Base-by-base conservation (phyloP, 2,329 filamentous ascomycete genomes). In the Dothideomycetes sp. region DNA sequence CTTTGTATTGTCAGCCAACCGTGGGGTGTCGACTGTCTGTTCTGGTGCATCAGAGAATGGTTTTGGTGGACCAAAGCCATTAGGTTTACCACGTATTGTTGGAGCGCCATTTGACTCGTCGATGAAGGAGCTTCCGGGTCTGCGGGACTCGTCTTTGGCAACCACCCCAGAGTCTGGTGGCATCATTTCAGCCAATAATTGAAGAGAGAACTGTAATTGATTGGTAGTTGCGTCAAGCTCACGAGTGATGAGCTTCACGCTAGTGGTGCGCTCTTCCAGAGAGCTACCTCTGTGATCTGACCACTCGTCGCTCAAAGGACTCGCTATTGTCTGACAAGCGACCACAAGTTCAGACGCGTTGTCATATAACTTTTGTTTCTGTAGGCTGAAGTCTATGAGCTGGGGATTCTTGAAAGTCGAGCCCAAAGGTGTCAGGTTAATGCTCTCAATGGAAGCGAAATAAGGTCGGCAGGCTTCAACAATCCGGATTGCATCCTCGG, bases 281-380 rank as follows among this genome's bases (percentile, higher is more conserved):
- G 88, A 84, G 57, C 94, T 86, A 2, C 87, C 86, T 30, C 87
- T 79, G n/a, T 88, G 71, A 58, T 94, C 87, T 4, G 88, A 78
- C 91, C 91, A 98, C 63, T 98, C 91, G 57, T 98, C 91, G 7
- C 82, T 84, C 30, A 98, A 64, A 5, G 91, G 91, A 7, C 85
- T 85, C 5, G 87, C 84, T n/a, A 96, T 82, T 17, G 84, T 79
- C 62, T 98, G 91, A 54, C 88, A 95, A 44, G 82, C 79, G 35
- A 94, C 65, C 4, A 96, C 66, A 19, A 98, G 73, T 58, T 96
- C 91, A 7, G 87, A 88, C 41, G 94, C 82, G 45, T 87, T 83
- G 61, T 96, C 91, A 61, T 96, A 96, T 13, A 94, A 70, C 51
- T 82, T 84, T 60, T 98, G 91, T 63, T 96, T 96, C 59, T 94